These are phyloP conservation scores for Pseudogymnoascus sp. DNA, from an alignment of 2,329 filamentous ascomycete species.

Conservation along the genomic window DNA sequence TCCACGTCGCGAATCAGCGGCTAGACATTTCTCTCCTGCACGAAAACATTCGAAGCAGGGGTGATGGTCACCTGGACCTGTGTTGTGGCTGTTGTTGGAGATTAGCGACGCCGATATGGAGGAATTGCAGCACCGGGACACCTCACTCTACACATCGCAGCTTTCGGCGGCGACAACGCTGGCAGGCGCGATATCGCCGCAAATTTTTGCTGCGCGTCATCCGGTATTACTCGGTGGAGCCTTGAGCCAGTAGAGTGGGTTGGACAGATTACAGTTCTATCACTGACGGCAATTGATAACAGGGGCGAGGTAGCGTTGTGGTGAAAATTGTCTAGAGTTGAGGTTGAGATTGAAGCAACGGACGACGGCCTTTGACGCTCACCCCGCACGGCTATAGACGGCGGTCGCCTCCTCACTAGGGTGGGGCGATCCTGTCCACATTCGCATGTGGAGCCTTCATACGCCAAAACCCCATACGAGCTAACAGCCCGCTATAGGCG, in stretches of 20 bases:
- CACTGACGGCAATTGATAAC: background rate
- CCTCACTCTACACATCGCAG: constrained; percentile 5
- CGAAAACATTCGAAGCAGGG: constrained; percentile 7
- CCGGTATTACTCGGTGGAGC: background rate
- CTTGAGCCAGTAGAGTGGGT: background rate
- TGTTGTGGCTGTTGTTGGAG: background rate
- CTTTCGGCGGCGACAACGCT: constrained; percentile 11
- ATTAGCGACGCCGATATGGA: background rate
- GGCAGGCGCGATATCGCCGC: constrained; percentile 11
- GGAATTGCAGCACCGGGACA: background rate
- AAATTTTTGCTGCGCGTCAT: background rate
- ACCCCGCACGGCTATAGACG: background rate
- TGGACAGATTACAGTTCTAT: background rate
- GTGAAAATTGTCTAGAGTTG: background rate
- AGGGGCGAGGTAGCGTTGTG: background rate
- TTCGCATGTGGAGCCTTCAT: background rate
- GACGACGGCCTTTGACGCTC: background rate
- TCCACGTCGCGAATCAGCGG: constrained; percentile 1
- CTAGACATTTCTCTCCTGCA: background rate
- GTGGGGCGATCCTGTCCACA: background rate
- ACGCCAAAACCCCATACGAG: background rate
- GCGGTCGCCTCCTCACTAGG: background rate
- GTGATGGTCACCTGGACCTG: background rate
- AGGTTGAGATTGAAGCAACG: background rate
- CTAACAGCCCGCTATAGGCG: background rate